Evolutionary conservation across 257 asterid genomes (phyloP).

Genomic region (Henckelia pumila): DNA sequence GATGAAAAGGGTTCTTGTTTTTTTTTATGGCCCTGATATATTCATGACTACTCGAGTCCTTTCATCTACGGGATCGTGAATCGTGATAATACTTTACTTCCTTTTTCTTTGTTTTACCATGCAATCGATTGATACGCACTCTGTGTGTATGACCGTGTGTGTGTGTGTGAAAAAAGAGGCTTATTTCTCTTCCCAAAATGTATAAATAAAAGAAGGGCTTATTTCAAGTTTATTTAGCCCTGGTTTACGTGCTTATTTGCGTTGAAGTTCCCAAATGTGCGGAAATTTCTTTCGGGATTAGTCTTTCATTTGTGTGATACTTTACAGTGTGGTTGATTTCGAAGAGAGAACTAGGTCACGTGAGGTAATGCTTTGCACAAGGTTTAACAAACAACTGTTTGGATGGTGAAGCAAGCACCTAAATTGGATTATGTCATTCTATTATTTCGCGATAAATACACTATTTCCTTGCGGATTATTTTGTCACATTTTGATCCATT

Average conservation of each 20-base stretch:
- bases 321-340: neutral
- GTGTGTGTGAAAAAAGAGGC: neutral
- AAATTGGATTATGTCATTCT: too few species aligned
- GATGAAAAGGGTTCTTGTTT: neutral
- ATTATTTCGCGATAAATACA: too few species aligned
- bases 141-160: neutral
- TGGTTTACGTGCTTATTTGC: too few species aligned
- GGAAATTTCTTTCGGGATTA: too few species aligned
- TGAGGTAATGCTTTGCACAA: neutral
- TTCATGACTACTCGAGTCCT: neutral
- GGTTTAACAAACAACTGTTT: too few species aligned
- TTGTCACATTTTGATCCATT: too few species aligned
- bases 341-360: neutral
- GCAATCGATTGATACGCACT: neutral
- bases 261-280: too few species aligned
- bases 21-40: neutral
- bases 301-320: too few species aligned
- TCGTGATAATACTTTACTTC: neutral
- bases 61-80: neutral
- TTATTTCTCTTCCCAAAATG: too few species aligned
- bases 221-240: too few species aligned
- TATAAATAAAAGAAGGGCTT: neutral
- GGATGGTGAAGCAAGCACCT: too few species aligned
- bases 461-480: too few species aligned
- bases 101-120: neutral